phyloP scores from a whole-genome alignment of 306 rosid species.

The Gastrolobium bilobum region DNA sequence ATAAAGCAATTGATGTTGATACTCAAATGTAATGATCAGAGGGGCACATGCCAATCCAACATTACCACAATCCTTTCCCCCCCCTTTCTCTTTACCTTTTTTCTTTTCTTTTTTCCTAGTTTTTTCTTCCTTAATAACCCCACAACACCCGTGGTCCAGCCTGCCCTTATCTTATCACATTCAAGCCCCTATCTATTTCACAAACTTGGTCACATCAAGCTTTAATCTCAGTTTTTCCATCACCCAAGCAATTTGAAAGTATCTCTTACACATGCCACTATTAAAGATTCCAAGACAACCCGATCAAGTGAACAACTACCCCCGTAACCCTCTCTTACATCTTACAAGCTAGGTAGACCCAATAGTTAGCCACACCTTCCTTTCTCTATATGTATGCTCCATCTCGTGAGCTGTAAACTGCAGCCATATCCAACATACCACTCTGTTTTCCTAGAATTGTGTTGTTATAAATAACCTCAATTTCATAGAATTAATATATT shows the following conservation, averaged over 20 bases:
- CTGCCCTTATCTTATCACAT: conserved; percentile 75
- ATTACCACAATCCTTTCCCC: conserved; percentile 54
- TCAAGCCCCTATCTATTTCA: conserved; percentile 59
- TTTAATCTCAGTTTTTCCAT: conserved; percentile 51
- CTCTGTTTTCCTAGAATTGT: conserved; percentile 31
- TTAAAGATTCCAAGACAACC: conserved; percentile 65
- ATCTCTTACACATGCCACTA: conserved; percentile 45
- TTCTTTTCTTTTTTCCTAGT: not conserved
- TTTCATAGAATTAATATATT: not conserved
- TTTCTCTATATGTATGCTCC: conserved; percentile 38
- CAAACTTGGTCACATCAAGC: conserved; percentile 81
- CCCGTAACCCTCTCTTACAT: conserved; percentile 43
- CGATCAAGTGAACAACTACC: conserved; percentile 58
- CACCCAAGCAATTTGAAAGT: conserved; percentile 48
- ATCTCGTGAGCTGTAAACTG: conserved; percentile 34
- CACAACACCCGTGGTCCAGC: conserved; percentile 76
- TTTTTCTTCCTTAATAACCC: conserved; percentile 50
- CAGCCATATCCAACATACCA: conserved; percentile 34
- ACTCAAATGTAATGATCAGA: conserved; percentile 69
- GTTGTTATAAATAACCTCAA: not conserved
- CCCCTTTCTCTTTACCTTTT: conserved; percentile 3
- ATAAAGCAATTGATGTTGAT: conserved; percentile 78
- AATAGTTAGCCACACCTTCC: conserved; percentile 25
- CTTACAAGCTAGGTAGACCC: conserved; percentile 43
- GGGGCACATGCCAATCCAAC: conserved; percentile 82